phyloP scores from a whole-genome alignment of 345 rosid species.

The Lagerstroemia speciosa region DNA sequence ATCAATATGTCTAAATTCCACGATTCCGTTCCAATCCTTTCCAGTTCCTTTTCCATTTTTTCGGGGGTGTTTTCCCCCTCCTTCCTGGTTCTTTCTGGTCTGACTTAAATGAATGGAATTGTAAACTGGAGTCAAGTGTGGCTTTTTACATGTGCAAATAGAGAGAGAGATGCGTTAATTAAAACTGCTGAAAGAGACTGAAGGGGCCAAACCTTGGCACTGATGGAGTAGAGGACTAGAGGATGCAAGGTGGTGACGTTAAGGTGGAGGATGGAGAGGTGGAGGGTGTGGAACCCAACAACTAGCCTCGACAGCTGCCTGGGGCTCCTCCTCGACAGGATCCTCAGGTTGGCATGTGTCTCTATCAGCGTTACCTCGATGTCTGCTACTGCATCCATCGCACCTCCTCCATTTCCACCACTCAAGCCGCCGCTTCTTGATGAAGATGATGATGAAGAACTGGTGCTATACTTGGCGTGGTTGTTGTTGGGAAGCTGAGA shows the following conservation, averaged over 20 bases:
- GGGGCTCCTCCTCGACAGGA: conserved; percentile 46
- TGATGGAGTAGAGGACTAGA: conserved; percentile 61
- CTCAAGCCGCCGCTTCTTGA: neutral
- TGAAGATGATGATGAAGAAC: neutral
- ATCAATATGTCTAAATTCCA: neutral
- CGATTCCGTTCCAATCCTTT: neutral
- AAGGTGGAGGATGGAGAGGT: conserved; percentile 68
- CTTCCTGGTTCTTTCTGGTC: too few species aligned
- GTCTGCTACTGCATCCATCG: conserved; percentile 37
- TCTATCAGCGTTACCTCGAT: conserved; percentile 76
- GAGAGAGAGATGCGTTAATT: neutral
- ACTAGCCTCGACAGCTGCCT: conserved; percentile 55
- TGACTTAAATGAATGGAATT: too few species aligned
- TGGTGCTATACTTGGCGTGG: conserved; percentile 26
- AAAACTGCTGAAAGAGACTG: neutral
- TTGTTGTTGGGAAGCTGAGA: conserved; percentile 45
- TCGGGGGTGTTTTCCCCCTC: too few species aligned
- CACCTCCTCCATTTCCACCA: neutral
- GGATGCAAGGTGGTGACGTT: conserved; percentile 49
- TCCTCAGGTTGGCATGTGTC: conserved; percentile 78
- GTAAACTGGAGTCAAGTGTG: too few species aligned
- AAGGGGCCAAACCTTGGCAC: conserved; percentile 52
- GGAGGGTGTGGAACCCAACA: conserved; percentile 47
- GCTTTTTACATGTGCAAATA: too few species aligned
- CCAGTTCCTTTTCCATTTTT: neutral